Conservation (phyloP, 345 rosid species). For the Orychophragmus violaceus region DNA sequence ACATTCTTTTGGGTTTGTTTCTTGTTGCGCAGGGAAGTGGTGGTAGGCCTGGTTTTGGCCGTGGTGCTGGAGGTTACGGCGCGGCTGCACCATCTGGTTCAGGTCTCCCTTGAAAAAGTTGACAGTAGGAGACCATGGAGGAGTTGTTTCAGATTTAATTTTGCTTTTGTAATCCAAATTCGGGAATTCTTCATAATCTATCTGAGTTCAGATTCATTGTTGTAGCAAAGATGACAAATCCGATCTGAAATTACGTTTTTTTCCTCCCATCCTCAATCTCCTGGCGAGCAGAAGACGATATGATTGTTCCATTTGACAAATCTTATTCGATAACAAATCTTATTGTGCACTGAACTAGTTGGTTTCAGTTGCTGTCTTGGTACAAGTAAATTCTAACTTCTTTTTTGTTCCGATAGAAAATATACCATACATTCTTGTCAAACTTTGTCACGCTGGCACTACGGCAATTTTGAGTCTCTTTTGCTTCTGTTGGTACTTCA, state of each 20-base stretch:
- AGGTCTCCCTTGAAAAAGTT: conserved; percentile 37
- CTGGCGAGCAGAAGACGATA: not conserved
- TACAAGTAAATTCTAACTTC: no score
- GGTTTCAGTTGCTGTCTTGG: no score
- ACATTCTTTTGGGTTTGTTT: not conserved
- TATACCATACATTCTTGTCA: no score
- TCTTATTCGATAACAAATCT: no score
- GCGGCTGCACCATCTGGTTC: conserved; percentile 48
- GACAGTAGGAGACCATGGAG: not conserved
- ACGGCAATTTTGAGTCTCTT: no score
- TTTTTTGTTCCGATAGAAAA: no score
- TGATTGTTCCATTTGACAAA: no score
- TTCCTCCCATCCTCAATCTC: not conserved
- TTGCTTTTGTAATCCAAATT: conserved; percentile 18
- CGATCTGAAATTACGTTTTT: not conserved
- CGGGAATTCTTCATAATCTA: not conserved
- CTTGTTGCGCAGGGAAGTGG: conserved; percentile 43
- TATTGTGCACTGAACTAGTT: no score
- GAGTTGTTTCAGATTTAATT: conserved; percentile 6
- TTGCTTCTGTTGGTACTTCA: no score
- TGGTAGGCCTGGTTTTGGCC: conserved; percentile 67
- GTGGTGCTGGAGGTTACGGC: conserved; percentile 58
- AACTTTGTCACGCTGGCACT: no score
- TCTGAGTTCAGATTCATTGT: conserved; percentile 4
- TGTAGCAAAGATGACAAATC: not conserved